A percentile compares a stretch with the other conserved stretches of the same genome.
phyloP scores from a whole-genome alignment of 2,329 filamentous ascomycete genomes.

The Paecilomyces niveus region DNA sequence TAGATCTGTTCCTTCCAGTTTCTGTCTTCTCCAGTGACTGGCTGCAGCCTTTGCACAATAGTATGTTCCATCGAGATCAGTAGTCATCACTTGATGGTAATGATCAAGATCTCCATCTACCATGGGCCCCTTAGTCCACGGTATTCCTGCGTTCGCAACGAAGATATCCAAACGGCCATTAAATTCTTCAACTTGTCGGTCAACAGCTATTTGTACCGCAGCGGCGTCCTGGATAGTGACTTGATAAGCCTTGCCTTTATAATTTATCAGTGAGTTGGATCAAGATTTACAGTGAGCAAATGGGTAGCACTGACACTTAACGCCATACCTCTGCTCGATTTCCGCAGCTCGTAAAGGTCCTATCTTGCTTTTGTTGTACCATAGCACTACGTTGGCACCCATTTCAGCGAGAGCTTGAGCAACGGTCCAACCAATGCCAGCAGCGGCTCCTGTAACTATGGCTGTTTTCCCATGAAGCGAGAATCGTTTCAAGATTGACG shows the following conservation, averaged over 20 bases:
- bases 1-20: too few relatives aligned
- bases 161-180: conserved; percentile 61
- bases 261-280: too few relatives aligned
- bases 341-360: neutral
- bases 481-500: neutral
- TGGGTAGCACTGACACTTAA: neutral
- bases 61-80: conserved; percentile 57
- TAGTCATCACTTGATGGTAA: conserved; percentile 10
- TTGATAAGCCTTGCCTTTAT: neutral
- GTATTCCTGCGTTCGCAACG: conserved; percentile 65
- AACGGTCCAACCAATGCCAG: conserved; percentile 3
- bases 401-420: conserved; percentile 3
- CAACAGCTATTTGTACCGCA: neutral
- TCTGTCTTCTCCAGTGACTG: conserved; percentile 56
- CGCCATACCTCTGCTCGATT: neutral
- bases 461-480: neutral
- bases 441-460: conserved; percentile 3
- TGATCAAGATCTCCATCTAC: conserved; percentile 9
- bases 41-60: conserved; percentile 64
- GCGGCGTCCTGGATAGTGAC: neutral
- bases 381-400: conserved; percentile 3
- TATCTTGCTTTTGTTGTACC: neutral
- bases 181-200: conserved; percentile 33
- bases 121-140: conserved; percentile 40
- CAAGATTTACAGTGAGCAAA: too few relatives aligned